Evolutionary conservation across 257 asterid genomes (phyloP), one percentile per base, ranked within the genome.

Genomic region (Fraxinus americana): DNA sequence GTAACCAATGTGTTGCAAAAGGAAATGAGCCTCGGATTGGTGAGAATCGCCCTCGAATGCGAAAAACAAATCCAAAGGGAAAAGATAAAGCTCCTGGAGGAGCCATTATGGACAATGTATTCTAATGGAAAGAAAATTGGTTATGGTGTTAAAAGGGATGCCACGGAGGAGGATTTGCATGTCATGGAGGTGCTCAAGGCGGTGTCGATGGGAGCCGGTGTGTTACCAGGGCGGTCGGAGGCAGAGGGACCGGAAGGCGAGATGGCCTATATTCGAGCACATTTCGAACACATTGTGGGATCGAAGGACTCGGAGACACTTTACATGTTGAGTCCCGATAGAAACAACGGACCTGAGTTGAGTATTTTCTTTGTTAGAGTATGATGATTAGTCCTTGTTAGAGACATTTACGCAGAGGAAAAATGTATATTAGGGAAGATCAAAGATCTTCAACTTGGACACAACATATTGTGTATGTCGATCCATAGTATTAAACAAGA

Each of bases 201-300:
- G 69, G 92, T 90, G 72, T 95, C 97, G 1, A 93, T 89, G 97
- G 99, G 99, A 0, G 97, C 97, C 17, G 98, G 97, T 0, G 97
- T 95, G 1, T 73, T 93, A 61, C 97, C 98, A 1, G 90, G 93
- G 2, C 83, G 74, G 78, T 77, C 96, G 0, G 94, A 87, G 32
- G 70, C 4, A 59, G 97, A 90, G 67, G 95, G 93, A 7, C 87
- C 86, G 13, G 97, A 91, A 11, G 94, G 90, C 0, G 97, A 93
- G 75, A 77, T 95, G 80, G 93, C 98, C 0, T 95, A 95, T 43
- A 86, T 95, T 74, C 71, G 98, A 35, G 97, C 98, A 0, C 87
- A 87, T 79, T 95, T 95, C 5, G 99, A 93, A 69, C 81, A 90
- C 17, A 89, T 93, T 17, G 90, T 92, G 16, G 97, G 96, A 17